Evolutionary conservation across 2,329 filamentous ascomycete species (phyloP).

Genomic region (Alternaria sp.): DNA sequence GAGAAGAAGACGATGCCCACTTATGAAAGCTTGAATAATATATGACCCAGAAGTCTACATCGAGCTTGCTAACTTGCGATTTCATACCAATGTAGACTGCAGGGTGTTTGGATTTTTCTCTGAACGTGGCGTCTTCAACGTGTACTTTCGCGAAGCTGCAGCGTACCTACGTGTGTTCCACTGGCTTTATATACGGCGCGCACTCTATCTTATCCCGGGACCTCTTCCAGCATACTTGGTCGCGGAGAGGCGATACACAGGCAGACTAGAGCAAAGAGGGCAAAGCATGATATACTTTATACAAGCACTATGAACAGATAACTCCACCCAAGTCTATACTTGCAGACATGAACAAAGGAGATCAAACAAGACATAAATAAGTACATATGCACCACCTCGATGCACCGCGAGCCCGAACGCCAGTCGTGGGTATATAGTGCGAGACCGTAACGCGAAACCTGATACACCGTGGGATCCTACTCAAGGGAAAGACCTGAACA

Average conservation of each 20-base stretch:
- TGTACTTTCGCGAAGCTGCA: no score
- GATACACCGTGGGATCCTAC: background rate
- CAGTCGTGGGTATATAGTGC: constrained; percentile 20
- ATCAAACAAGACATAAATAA: background rate
- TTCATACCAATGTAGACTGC: background rate
- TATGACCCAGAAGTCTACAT: background rate
- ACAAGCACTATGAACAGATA: background rate
- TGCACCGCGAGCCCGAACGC: constrained; percentile 11
- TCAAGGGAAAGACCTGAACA: background rate
- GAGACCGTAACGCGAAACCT: constrained; percentile 6
- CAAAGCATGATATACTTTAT: background rate
- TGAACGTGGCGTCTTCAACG: no score
- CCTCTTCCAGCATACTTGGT: no score
- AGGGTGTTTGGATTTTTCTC: background rate
- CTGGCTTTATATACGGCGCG: no score
- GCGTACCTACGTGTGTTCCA: no score
- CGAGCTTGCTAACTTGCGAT: background rate
- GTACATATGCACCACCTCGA: background rate
- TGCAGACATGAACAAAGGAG: background rate
- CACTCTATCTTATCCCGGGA: no score
- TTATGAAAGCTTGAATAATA: background rate
- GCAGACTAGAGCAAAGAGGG: no score
- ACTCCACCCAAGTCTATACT: background rate
- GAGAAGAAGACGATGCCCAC: accelerated
- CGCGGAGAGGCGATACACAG: no score